phyloP scores from a whole-genome alignment of 805 yeast genomes.

The Candida piceae region DNA sequence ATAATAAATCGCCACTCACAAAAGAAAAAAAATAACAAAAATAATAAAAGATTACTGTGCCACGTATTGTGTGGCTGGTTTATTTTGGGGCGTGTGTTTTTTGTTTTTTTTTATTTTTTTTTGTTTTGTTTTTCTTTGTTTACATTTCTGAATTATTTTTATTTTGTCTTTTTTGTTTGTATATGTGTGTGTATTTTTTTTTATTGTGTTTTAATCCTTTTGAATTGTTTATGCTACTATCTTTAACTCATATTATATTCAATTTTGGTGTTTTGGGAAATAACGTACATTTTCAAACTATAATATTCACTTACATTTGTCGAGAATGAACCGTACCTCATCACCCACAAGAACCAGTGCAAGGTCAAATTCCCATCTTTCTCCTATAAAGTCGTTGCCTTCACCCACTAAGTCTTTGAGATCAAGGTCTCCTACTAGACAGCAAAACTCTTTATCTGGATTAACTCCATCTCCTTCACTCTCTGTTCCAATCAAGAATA shows the following conservation, averaged over 20 bases:
- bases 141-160: neutral
- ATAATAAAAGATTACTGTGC: too few species aligned
- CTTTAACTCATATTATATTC: too few species aligned
- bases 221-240: neutral
- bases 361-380: neutral
- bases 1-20: too few species aligned
- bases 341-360: neutral
- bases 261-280: too few species aligned
- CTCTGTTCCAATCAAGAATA: slow-evolving; percentile 13
- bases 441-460: neutral
- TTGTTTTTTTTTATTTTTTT: too few species aligned
- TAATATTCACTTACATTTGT: neutral
- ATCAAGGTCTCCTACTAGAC: slow-evolving; percentile 10
- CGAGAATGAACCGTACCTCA: neutral
- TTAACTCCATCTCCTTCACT: neutral
- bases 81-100: too few species aligned
- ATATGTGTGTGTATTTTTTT: too few species aligned
- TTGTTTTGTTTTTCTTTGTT: too few species aligned
- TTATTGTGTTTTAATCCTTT: neutral
- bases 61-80: too few species aligned
- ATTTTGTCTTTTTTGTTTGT: too few species aligned
- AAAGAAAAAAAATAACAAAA: too few species aligned
- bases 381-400: neutral
- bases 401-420: slow-evolving; percentile 1
- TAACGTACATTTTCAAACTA: too few species aligned